Evolutionary conservation across 192 early-diverging fungal species (phyloP), one percentile per base, ranked within the genome.

Genomic region (Entrophospora sp.): DNA sequence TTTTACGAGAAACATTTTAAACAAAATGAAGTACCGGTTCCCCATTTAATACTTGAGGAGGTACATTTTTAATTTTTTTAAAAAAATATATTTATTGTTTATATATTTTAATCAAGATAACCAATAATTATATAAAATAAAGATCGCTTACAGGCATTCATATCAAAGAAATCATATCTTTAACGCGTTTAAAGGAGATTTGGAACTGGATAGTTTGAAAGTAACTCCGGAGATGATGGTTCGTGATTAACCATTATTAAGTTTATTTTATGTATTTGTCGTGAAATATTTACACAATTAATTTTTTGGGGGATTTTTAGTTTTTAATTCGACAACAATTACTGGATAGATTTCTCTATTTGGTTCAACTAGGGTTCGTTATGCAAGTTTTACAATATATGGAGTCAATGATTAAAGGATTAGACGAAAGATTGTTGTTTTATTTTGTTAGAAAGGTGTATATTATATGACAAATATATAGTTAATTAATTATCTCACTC

Each of bases 1-100:
- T 91, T 80, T 72, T 89, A 86, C 64, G 81, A 83, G 51, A 88
- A 79, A 1, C 88, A 91, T 65, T 91, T 84, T 61, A 79, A 80
- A 60, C 77, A 75, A 28, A 76, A 78, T 8, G 85, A 86, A 60
- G 77, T 78, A 1, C 84, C 86, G 2, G 45, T 80, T 0, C 81
- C 84, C 22, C 76, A 86, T 65, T 63, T 86, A 13, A 38, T 91
- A 25, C 75, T 91, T n/a, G 89, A 91, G 53, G 89, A 91, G 69
- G 77, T 75, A 66, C 27, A 38, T 45, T 55, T 3, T 67, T 1
- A 2, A 5, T 59, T 28, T 57, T 42, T 37, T 31, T 10, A 13
- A 13, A 38, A 31, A 16, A 25, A 13, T 31, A n/a, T 10, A 18
- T 35, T n/a, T 55, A 36, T 30, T 55, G 28, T 9, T 42, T 70